Evolutionary conservation across 441 rosid genomes (phyloP).

Genomic region (Corymbia citriodora): DNA sequence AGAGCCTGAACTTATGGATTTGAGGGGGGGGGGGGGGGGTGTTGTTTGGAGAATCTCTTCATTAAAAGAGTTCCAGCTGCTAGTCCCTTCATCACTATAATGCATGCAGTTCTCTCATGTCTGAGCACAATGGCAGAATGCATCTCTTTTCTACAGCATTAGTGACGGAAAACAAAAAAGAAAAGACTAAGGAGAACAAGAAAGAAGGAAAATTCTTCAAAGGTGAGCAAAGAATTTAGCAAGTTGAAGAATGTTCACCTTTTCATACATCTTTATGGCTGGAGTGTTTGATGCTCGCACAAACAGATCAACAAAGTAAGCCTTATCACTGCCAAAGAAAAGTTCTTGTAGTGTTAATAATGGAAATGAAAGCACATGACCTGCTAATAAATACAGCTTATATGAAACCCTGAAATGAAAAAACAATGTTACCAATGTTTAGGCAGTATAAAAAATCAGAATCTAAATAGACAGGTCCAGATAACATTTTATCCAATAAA

Average conservation of each 20-base stretch:
- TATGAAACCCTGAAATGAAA: neutral
- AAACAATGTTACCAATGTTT: neutral
- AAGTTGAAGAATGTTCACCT: constrained; percentile 35
- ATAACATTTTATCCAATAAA: neutral
- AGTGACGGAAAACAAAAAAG: neutral
- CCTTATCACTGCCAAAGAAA: constrained; percentile 67
- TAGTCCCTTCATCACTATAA: neutral
- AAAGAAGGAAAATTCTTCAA: neutral
- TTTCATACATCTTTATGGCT: constrained; percentile 97
- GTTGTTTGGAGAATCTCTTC: neutral
- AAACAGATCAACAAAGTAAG: constrained; percentile 90
- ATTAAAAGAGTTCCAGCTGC: neutral
- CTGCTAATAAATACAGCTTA: neutral
- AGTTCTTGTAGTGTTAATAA: neutral
- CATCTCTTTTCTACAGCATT: neutral
- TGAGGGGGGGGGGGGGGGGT: too few species aligned
- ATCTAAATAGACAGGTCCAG: neutral
- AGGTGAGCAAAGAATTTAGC: neutral
- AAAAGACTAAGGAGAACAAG: neutral
- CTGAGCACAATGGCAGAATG: neutral
- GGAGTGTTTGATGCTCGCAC: constrained; percentile 96
- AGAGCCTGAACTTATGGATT: neutral
- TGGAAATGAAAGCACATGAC: neutral
- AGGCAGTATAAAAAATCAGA: neutral
- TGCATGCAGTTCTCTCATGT: neutral